These are phyloP conservation scores for Fonsecaea erecta DNA, from an alignment of 2,329 filamentous ascomycete genomes.

Conservation along the genomic window DNA sequence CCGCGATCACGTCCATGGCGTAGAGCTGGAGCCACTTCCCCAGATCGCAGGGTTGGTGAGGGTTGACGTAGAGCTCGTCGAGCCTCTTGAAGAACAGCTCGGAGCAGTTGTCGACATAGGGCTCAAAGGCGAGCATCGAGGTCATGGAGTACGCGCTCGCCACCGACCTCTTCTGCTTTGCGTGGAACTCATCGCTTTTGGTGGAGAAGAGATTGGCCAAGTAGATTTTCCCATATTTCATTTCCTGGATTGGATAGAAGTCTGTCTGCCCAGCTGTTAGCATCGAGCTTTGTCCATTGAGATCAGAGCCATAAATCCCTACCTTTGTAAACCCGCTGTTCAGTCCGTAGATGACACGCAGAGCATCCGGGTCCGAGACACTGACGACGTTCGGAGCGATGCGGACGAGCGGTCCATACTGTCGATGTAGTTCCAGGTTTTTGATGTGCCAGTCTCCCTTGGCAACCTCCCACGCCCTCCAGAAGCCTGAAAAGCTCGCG, in stretches of 20 bases:
- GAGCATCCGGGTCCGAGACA: conserved; percentile 20
- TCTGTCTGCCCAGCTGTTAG: conserved; percentile 1
- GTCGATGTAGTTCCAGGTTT: conserved; percentile 21
- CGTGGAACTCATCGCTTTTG: conserved; percentile 18
- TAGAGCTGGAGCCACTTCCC: conserved; percentile 73
- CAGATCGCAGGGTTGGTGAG: conserved; percentile 21
- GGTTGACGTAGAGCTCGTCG: conserved; percentile 17
- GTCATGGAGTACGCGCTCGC: conserved; percentile 54
- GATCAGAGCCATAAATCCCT: not conserved
- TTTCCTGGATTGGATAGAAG: conserved; percentile 12
- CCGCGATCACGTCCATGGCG: conserved; percentile 72
- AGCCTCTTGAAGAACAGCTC: conserved; percentile 21
- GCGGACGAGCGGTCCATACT: conserved; percentile 28
- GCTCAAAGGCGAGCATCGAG: conserved; percentile 54
- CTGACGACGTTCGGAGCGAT: conserved; percentile 29
- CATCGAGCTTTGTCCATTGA: not conserved
- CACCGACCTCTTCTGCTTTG: conserved; percentile 43
- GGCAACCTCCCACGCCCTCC: conserved; percentile 60
- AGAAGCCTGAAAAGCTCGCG: conserved; percentile 72
- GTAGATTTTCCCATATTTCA: conserved; percentile 16
- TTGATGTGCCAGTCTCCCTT: conserved; percentile 11
- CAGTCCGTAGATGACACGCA: conserved; percentile 26
- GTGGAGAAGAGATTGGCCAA: conserved; percentile 4
- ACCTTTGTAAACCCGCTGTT: conserved; percentile 20
- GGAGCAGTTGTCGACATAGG: conserved; percentile 48